phyloP scores from a whole-genome alignment of 1,284 basidiomycete species.

The Ustilago vetiveriae region DNA sequence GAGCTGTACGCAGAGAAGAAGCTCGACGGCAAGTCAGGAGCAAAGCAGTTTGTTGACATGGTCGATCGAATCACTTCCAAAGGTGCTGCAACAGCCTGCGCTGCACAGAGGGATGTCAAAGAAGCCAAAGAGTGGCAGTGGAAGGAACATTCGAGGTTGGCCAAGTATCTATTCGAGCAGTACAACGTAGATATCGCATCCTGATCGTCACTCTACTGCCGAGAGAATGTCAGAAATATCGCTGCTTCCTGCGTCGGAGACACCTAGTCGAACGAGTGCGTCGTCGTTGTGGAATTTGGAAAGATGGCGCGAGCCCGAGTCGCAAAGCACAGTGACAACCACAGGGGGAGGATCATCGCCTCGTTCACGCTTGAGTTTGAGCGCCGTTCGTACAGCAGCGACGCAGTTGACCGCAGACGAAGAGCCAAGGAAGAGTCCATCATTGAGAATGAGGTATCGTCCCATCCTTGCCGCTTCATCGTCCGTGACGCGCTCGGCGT shows the following conservation, averaged over 20 bases:
- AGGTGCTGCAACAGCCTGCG: constrained; percentile 46
- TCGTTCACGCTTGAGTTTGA: constrained; percentile 51
- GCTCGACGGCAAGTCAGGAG: constrained; percentile 19
- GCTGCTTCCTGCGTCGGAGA: constrained; percentile 40
- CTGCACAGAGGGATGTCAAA: constrained; percentile 30
- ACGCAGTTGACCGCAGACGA: constrained; percentile 96
- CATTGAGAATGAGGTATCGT: constrained; percentile 68
- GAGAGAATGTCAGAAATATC: constrained; percentile 62
- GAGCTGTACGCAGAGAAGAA: constrained; percentile 13
- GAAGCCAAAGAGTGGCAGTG: constrained; percentile 39
- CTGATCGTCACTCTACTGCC: neutral
- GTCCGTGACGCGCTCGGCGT: constrained; percentile 59
- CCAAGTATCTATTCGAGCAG: constrained; percentile 17
- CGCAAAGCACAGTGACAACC: constrained; percentile 64
- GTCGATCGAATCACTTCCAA: constrained; percentile 35
- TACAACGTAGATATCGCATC: constrained; percentile 5
- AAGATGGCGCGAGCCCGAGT: constrained; percentile 62
- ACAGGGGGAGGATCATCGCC: constrained; percentile 46
- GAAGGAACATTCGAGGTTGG: constrained; percentile 23
- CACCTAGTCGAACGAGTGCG: constrained; percentile 38
- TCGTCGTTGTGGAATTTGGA: constrained; percentile 65
- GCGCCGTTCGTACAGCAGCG: constrained; percentile 74
- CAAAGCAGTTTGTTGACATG: constrained; percentile 47
- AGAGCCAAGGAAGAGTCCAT: constrained; percentile 94
- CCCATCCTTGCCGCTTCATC: constrained; percentile 65